Base-by-base conservation (phyloP, 2,329 filamentous ascomycete genomes). In the Aureobasidium sp. region DNA sequence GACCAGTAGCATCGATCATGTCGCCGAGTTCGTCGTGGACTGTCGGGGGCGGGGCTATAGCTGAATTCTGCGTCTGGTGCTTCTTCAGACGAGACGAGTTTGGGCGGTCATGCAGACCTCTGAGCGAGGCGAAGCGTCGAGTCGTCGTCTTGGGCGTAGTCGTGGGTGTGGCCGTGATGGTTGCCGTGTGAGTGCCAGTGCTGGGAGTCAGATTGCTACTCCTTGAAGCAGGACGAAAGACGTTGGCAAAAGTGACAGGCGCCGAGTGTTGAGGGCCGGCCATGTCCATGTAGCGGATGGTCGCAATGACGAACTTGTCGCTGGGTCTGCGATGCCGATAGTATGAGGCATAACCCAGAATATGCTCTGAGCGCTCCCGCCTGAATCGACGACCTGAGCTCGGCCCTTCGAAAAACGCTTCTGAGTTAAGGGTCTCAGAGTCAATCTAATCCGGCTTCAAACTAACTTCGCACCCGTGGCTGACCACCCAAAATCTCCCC, bases 1-100 rank as follows among this genome's bases (percentile, higher is more conserved):
- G 67, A 15, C 65, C 66, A 59, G 70, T 71, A 36, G 68, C 63
- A 59, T 69, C 68, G 56, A 72, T 67, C 71, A 73, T 73, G 59
- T 69, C 71, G 68, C 65, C 66, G 50, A 67, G 67, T 59, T 69
- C 67, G 55, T 65, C 60, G 26, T 48, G 55, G 44, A 46, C 29
- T 9, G 57, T 57, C 39, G 53, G 27, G 39, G 41, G 6, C 10
- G 39, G 9, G 41, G 41, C 34, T 17, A 12, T 20, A 1, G 50
- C 32, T 12, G 8, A 34, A 5, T 39, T 27, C 27, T 44, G 41
- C 27, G n/a, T 32, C 57, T 36, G 46, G 26, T 41, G 57, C 44
- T 60, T 60, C 57, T 60, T 60, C 57, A 60, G 36, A 24, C 57
- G 44, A 20, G 55, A 59, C 13, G 55, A 27, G 27, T 41, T 17